Evolutionary conservation across 208 protist species (phyloP).

Genomic region (Acanthamoeba lenticulata): DNA sequence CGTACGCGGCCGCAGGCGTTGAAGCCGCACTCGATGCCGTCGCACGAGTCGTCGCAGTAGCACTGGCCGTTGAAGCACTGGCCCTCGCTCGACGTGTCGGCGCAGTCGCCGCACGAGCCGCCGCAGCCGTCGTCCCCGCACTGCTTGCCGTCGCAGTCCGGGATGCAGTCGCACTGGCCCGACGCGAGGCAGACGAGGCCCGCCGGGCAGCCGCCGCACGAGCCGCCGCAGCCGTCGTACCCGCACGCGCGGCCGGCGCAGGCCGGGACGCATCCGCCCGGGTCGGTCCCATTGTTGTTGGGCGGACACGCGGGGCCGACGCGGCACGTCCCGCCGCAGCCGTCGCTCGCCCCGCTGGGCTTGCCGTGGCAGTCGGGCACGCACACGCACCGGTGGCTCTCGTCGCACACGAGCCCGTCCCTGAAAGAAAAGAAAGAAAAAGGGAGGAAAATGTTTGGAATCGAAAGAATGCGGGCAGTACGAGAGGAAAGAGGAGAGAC

Average conservation of each 20-base stretch:
- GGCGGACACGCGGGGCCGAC: too few relatives aligned
- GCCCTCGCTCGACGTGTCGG: neutral
- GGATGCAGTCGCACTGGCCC: slow-evolving; percentile 52
- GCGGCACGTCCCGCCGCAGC: slow-evolving; percentile 13
- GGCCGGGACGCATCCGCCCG: slow-evolving; percentile 25
- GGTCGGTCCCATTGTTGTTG: too few relatives aligned
- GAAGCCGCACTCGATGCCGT: slow-evolving; percentile 36
- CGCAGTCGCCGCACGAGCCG: slow-evolving; percentile 56
- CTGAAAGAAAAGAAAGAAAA: neutral
- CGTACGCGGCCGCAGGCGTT: slow-evolving; percentile 29
- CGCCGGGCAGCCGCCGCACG: neutral
- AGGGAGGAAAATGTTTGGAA: neutral
- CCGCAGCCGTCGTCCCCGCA: slow-evolving; percentile 51
- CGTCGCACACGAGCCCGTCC: slow-evolving; percentile 9
- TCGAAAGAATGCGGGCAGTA: too few relatives aligned
- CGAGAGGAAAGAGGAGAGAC: neutral
- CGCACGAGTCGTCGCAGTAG: slow-evolving; percentile 52
- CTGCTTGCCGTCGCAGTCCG: slow-evolving; percentile 16
- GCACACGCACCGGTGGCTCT: slow-evolving; percentile 6
- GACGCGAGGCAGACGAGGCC: neutral
- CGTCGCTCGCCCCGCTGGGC: neutral
- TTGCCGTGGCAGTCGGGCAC: neutral
- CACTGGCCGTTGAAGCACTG: slow-evolving; percentile 44
- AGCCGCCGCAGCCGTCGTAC: slow-evolving; percentile 52
- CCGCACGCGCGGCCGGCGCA: neutral